Evolutionary conservation across 331 rosid species (phyloP).

Genomic region (Quercus lobata): DNA sequence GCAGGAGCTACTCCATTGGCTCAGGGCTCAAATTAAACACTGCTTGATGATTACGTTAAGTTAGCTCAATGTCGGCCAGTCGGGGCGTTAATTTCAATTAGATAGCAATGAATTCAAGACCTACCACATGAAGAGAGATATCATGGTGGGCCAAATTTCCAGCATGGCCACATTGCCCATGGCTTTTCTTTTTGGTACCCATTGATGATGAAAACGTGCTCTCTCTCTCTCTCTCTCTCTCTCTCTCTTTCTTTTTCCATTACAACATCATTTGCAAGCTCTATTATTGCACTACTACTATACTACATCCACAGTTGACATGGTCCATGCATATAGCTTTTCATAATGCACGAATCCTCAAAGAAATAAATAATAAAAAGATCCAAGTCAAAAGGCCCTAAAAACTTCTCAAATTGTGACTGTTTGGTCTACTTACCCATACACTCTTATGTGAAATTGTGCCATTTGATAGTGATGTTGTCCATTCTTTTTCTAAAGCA

Average conservation of each 20-base stretch:
- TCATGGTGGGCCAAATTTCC: constrained; percentile 23
- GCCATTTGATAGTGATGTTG: not conserved
- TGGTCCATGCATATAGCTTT: constrained; percentile 5
- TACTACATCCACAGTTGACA: constrained; percentile 1
- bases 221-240: not conserved
- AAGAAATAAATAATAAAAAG: not conserved
- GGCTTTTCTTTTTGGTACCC: not conserved
- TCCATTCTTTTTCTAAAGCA: constrained; percentile 8
- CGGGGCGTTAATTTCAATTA: constrained; percentile 18
- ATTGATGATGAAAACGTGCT: constrained; percentile 13
- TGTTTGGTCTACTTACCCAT: not conserved
- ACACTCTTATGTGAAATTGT: constrained; percentile 2
- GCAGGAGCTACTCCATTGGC: not conserved
- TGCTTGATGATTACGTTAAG: not conserved
- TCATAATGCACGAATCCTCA: constrained; percentile 1
- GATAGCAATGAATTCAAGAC: not conserved
- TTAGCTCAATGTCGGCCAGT: constrained; percentile 20
- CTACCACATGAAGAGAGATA: not conserved
- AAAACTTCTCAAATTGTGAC: constrained; percentile 2
- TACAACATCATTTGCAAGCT: constrained; percentile 12
- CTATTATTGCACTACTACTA: constrained; percentile 21
- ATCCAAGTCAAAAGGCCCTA: not conserved
- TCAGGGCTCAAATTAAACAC: not conserved
- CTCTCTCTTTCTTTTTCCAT: constrained; percentile 1
- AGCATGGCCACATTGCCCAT: constrained; percentile 22